Conservation (phyloP, 2,329 filamentous ascomycete species). For the Cladosporium sp. region DNA sequence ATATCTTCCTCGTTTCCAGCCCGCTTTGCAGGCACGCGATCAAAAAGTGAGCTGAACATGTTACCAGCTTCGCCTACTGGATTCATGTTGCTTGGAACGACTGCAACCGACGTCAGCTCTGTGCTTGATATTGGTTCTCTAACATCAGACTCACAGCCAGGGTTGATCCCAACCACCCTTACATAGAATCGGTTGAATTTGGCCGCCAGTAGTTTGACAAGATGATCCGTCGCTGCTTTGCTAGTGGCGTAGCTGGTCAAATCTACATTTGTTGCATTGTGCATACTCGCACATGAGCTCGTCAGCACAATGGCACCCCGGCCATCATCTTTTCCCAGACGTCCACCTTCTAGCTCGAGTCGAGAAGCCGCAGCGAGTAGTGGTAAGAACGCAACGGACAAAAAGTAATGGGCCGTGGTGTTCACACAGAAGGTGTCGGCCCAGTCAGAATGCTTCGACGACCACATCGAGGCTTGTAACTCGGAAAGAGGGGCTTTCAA, state of each 20-base stretch:
- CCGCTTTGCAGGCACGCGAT: slow-evolving; percentile 37
- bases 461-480: slow-evolving; percentile 52
- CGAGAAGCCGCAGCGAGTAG: slow-evolving; percentile 45
- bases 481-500: slow-evolving; percentile 44
- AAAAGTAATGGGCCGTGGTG: slow-evolving; percentile 53
- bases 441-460: slow-evolving; percentile 46
- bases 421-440: slow-evolving; percentile 50
- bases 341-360: slow-evolving; percentile 29
- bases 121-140: too few relatives aligned
- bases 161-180: slow-evolving; percentile 47
- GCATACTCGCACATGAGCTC: slow-evolving; percentile 55
- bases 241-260: slow-evolving; percentile 54
- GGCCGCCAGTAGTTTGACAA: slow-evolving; percentile 50
- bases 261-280: slow-evolving; percentile 55
- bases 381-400: slow-evolving; percentile 49
- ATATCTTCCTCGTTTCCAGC: slow-evolving; percentile 45
- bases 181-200: slow-evolving; percentile 51
- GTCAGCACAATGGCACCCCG: slow-evolving; percentile 51
- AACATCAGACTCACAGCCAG: slow-evolving; percentile 40
- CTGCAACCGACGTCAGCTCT: slow-evolving; percentile 26
- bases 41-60: slow-evolving; percentile 44
- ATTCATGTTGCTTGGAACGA: slow-evolving; percentile 49
- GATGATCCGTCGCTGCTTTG: slow-evolving; percentile 55
- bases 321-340: slow-evolving; percentile 41
- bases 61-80: slow-evolving; percentile 44